Evolutionary conservation across 1,284 basidiomycete species (phyloP), one percentile per base, ranked within the genome.

Genomic region (Coniferiporia weirii): DNA sequence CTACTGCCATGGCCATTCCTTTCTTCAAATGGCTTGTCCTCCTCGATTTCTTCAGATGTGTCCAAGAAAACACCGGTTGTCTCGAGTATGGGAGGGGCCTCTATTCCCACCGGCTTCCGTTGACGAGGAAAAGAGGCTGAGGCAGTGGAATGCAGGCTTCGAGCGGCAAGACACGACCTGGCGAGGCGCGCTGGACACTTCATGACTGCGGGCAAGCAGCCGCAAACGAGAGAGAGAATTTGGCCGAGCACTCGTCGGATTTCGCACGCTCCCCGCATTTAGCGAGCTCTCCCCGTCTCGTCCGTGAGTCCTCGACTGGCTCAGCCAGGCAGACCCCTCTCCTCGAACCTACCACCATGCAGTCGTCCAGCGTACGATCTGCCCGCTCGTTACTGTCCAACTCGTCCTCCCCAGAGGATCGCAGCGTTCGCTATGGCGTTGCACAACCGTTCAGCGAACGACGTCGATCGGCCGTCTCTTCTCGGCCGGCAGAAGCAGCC

Each of bases 1-100:
- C 85, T 81, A 43, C 85, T 77, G 67, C 91, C 91, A 61, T 82
- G 75, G 44, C 80, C 80, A 32, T 77, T 61, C 8, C 76, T 75
- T 9, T 72, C 69, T 34, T 76, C 74, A 32, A 66, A 60, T 27
- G 73, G 71, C 4, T 71, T 61, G 12, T 74, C 73, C 4, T 68
- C 72, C 52, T 70, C 54, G 27, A 53, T 52, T 34, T 61, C 54
- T 20, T 52, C 43, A 22, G 56, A 49, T 27, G 36, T n/a, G 45
- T 61, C 60, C 34, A 61, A 50, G 56, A 61, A 52, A 15, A 58
- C 10, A 45, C 60, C 60, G 2, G 60, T 61, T 58, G 58, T 35
- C 44, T 51, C 52, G 20, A 61, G 56, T 8, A 50, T 57, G 5
- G 60, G 60, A 4, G 60, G 60, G 13, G 60, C 44, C 10, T 50